phyloP scores from a whole-genome alignment of 768 basidiomycete species.

The Russula ochroleuca region DNA sequence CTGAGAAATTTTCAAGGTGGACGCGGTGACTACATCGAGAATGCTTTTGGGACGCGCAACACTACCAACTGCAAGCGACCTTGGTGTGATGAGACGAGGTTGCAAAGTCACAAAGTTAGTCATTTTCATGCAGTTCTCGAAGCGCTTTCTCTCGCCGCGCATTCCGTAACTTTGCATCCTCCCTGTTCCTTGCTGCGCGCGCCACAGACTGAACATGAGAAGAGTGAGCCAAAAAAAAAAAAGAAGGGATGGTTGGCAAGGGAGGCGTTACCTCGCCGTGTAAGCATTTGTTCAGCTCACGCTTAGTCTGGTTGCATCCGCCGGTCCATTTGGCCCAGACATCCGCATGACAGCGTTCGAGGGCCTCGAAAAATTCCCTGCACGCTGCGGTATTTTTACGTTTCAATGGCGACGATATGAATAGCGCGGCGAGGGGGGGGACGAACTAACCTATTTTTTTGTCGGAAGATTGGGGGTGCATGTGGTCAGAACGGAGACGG shows the following conservation, averaged over 20 bases:
- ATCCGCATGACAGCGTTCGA: conserved; percentile 63
- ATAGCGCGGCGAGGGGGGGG: conserved; percentile 4
- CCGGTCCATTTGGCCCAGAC: conserved; percentile 64
- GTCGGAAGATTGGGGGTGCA: conserved; percentile 65
- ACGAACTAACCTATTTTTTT: conserved; percentile 44
- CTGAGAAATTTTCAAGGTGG: background rate
- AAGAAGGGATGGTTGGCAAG: background rate
- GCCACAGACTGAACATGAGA: conserved; percentile 45
- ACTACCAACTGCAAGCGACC: too few relatives aligned
- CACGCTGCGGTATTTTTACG: conserved; percentile 45
- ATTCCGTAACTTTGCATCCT: conserved; percentile 53
- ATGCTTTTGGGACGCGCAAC: background rate
- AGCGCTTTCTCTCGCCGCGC: conserved; percentile 53
- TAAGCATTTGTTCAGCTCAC: conserved; percentile 64
- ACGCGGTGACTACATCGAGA: background rate
- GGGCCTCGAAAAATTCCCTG: conserved; percentile 71
- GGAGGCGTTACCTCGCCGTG: conserved; percentile 55
- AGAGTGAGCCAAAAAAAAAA: conserved; percentile 3
- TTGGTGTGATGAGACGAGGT: too few relatives aligned
- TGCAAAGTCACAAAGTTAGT: conserved; percentile 24
- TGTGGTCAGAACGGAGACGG: conserved; percentile 31
- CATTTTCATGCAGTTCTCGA: conserved; percentile 54
- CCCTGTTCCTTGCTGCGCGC: conserved; percentile 57
- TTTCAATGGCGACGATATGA: background rate
- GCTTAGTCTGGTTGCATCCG: conserved; percentile 64